Conservation (phyloP, 352 stramenopile species). For the Phytophthora quininea region DNA sequence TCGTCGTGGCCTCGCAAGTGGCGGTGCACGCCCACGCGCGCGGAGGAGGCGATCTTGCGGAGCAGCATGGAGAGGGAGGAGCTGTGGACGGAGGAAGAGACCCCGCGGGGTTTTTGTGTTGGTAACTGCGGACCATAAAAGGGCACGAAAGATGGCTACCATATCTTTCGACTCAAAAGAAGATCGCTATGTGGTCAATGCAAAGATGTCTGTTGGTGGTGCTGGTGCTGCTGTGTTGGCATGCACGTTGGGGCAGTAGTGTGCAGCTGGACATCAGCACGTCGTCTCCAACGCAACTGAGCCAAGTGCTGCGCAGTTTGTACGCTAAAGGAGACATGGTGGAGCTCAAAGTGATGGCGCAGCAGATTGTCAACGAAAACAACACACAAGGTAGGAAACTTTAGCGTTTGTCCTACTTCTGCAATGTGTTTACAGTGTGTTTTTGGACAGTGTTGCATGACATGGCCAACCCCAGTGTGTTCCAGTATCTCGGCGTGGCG, state of each 20-base stretch:
- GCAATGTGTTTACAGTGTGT: neutral
- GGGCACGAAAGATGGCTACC: too few relatives aligned
- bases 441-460: slow-evolving; percentile 33
- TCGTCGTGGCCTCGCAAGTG: too few relatives aligned
- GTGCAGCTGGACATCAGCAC: slow-evolving; percentile 22
- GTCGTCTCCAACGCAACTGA: slow-evolving; percentile 34
- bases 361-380: slow-evolving; percentile 51
- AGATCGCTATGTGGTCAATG: slow-evolving; percentile 1
- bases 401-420: neutral
- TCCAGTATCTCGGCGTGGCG: slow-evolving; percentile 71
- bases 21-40: too few relatives aligned
- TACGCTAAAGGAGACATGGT: slow-evolving; percentile 56
- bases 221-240: neutral
- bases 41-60: too few relatives aligned
- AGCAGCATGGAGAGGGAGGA: too few relatives aligned
- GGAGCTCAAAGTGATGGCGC: slow-evolving; percentile 45
- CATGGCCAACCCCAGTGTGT: slow-evolving; percentile 50
- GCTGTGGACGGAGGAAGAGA: too few relatives aligned
- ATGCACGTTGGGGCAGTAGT: neutral
- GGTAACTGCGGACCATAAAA: too few relatives aligned
- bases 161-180: slow-evolving; percentile 9
- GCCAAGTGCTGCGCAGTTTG: slow-evolving; percentile 37
- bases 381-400: slow-evolving; percentile 34
- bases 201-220: neutral
- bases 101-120: too few relatives aligned